These are phyloP conservation scores for Phialophora tarda DNA, from an alignment of 2,329 filamentous ascomycete species.

Conservation along the genomic window DNA sequence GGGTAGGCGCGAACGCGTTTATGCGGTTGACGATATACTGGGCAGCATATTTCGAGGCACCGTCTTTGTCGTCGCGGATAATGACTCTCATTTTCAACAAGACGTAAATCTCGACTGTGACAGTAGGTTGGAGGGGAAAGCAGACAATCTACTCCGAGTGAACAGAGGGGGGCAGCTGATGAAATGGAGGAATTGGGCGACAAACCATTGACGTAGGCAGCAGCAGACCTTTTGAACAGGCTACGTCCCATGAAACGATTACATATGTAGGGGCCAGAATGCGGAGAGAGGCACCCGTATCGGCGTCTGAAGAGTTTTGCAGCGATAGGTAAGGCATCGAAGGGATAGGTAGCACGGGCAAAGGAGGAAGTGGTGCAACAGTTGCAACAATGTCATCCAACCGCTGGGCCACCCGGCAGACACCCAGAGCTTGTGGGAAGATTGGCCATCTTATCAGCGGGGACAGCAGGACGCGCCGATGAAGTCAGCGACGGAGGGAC, in stretches of 20 bases:
- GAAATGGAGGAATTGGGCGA: constrained; percentile 14
- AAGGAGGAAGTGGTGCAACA: constrained; percentile 24
- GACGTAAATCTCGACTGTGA: background rate
- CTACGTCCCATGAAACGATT: constrained; percentile 22
- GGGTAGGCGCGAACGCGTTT: constrained; percentile 74
- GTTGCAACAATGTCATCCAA: constrained; percentile 33
- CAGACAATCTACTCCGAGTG: constrained; percentile 3
- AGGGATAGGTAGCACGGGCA: constrained; percentile 4
- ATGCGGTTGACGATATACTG: constrained; percentile 83
- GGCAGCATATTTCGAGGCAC: constrained; percentile 76
- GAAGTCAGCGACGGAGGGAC: constrained; percentile 16
- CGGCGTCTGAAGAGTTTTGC: constrained; percentile 14
- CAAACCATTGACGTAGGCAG: constrained; percentile 34
- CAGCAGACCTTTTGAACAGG: constrained; percentile 19
- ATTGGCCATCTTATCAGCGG: constrained; percentile 24
- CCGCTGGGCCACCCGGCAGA: constrained; percentile 16
- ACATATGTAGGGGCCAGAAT: constrained; percentile 19
- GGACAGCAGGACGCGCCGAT: constrained; percentile 11
- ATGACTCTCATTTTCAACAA: constrained; percentile 72
- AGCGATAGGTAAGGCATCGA: constrained; percentile 10
- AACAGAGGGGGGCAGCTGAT: background rate
- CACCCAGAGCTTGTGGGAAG: constrained; percentile 5
- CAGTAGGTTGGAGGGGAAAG: constrained; percentile 2
- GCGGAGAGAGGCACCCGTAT: constrained; percentile 28
- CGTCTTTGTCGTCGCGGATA: constrained; percentile 72